phyloP scores from a whole-genome alignment of 805 yeast species.

The Kuraishia hungarica region DNA sequence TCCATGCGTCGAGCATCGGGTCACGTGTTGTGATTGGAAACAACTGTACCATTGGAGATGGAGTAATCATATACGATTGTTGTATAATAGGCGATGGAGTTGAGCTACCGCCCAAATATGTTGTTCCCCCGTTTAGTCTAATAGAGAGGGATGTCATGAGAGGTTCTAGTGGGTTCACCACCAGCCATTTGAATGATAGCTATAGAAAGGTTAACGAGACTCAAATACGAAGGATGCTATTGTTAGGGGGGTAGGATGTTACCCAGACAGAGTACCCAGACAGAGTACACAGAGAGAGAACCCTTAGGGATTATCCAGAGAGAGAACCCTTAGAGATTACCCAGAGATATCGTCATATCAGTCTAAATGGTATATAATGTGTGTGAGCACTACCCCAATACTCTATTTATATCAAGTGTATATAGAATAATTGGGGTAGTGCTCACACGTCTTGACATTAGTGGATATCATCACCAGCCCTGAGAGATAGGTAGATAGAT shows the following conservation, averaged over 20 bases:
- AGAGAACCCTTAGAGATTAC: too few relatives aligned
- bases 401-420: too few relatives aligned
- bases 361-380: too few relatives aligned
- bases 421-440: too few relatives aligned
- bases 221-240: background rate
- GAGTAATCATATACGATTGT: constrained; percentile 40
- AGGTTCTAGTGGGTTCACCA: background rate
- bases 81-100: constrained; percentile 35
- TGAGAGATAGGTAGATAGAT: too few relatives aligned
- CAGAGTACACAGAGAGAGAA: too few relatives aligned
- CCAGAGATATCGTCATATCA: too few relatives aligned
- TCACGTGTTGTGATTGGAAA: constrained; percentile 39
- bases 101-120: constrained; percentile 29
- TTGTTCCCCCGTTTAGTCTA: constrained; percentile 44
- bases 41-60: constrained; percentile 26
- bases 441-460: too few relatives aligned
- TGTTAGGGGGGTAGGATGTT: background rate
- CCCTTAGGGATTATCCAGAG: too few relatives aligned
- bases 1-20: constrained; percentile 34
- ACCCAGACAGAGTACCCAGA: too few relatives aligned
- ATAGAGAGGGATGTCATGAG: constrained; percentile 21
- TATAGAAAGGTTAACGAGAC: constrained; percentile 1
- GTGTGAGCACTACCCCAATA: too few relatives aligned
- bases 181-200: background rate
- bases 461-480: too few relatives aligned